A percentile compares a stretch with the other conserved stretches of the same genome.
phyloP scores from a whole-genome alignment of 768 basidiomycete species.

The Tulasnella sp. region DNA sequence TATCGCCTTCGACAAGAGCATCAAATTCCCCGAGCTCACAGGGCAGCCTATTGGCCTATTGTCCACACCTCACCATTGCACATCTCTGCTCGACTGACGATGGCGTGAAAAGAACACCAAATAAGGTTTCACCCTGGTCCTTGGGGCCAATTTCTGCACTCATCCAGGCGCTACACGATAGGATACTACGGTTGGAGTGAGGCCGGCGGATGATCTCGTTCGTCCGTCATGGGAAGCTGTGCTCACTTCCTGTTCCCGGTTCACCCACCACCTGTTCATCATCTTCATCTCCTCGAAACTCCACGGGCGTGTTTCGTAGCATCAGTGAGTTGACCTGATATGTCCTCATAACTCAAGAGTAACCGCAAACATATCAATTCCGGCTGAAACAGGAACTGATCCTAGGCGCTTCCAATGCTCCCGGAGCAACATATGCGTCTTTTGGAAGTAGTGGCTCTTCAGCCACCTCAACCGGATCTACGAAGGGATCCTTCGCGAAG shows the following conservation, averaged over 20 bases:
- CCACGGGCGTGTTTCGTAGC: constrained; percentile 97
- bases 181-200: no score
- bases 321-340: constrained; percentile 44
- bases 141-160: no score
- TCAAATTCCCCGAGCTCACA: no score
- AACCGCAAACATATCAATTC: not conserved
- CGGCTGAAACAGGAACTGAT: constrained; percentile 56
- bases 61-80: no score
- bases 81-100: no score
- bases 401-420: constrained; percentile 73
- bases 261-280: constrained; percentile 83
- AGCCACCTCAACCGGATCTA: constrained; percentile 81
- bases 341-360: not conserved
- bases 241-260: constrained; percentile 67
- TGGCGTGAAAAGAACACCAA: no score
- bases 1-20: constrained; percentile 50
- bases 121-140: no score
- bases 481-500: constrained; percentile 89
- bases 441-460: constrained; percentile 94
- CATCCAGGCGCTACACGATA: no score
- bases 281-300: constrained; percentile 90
- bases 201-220: no score
- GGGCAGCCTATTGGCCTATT: no score
- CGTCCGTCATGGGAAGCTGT: constrained; percentile 73
- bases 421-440: constrained; percentile 76